Base-by-base conservation (phyloP, 331 rosid genomes). In the Quercus phellos region DNA sequence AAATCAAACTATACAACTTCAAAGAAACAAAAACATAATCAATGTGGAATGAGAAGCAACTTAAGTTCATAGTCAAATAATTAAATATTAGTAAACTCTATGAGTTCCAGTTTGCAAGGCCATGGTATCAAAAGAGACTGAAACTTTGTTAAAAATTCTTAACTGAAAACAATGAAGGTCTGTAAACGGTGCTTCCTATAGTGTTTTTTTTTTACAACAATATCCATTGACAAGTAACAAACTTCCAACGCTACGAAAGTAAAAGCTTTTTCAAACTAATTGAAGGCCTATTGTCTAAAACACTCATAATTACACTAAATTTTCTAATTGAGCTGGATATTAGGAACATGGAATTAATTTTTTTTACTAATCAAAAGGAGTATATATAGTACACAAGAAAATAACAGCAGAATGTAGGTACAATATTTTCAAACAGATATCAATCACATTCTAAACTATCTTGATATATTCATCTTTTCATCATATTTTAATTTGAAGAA, bases 1-100 rank as follows among this genome's bases (percentile, higher is more conserved):
- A 72, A 73, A 53, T 17, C 55, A 18, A 61, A 55, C 60, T 64
- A 54, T 34, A 64, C 13, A 17, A 70, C 30, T 55, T 10, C 21
- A 70, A 51, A 77, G 74, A 77, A 43, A 35, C 26, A 38, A 35
- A 26, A 3, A 60, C 16, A 46, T 46, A 66, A 38, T 68, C 61
- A 35, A 35, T 38, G 80, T 68, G 42, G 77, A 19, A 35, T 46
- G 70, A 58, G 70, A 78, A 51, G 80, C 76, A 84, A 68, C 77
- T 72, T 17, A 27, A 51, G 58, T 30, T 19, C 67, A 60, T 11
- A 24, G 67, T 24, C 67, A 26, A 60, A 13, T 60, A 60, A 60
- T 24, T 11, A 2, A 60, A 60, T 60, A 60, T 60, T 13, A 14
- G 35, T 12, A 60, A 59, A 4, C 30, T 29, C 5, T 5, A 1